Evolutionary conservation across 768 basidiomycete species (phyloP).

Genomic region (Macrolepiota albuminosa): DNA sequence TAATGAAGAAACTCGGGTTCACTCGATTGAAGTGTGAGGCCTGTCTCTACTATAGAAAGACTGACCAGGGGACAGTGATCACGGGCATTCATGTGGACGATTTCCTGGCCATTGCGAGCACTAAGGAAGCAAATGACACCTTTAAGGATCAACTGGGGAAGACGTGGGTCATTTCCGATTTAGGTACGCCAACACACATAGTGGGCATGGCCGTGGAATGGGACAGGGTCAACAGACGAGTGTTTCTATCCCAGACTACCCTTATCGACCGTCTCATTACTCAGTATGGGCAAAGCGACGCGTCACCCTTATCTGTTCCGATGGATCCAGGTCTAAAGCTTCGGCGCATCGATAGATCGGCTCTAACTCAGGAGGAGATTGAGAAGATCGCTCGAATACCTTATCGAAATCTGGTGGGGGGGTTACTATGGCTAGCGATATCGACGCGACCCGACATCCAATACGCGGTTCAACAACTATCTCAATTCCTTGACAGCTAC

Average conservation of each 20-base stretch:
- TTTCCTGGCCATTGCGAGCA: background rate
- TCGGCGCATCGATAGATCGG: background rate
- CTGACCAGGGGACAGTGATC: background rate
- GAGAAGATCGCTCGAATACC: background rate
- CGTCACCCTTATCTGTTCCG: background rate
- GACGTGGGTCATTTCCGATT: background rate
- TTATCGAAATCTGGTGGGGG: background rate
- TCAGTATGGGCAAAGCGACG: background rate
- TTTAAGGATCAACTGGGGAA: background rate
- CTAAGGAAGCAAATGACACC: background rate
- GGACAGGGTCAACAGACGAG: background rate
- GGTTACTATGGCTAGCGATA: background rate
- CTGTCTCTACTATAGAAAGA: background rate
- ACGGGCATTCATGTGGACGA: background rate
- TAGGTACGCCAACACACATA: background rate
- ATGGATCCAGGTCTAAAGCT: background rate
- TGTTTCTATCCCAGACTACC: background rate
- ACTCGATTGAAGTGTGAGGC: background rate
- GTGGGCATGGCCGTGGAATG: background rate
- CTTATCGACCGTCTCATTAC: background rate
- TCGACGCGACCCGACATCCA: background rate
- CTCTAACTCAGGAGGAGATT: background rate
- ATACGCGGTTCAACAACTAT: background rate
- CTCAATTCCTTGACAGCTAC: background rate
- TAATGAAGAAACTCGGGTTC: background rate